These are phyloP conservation scores for Steccherinum ochraceum DNA, from an alignment of 768 basidiomycete species.

Conservation along the genomic window DNA sequence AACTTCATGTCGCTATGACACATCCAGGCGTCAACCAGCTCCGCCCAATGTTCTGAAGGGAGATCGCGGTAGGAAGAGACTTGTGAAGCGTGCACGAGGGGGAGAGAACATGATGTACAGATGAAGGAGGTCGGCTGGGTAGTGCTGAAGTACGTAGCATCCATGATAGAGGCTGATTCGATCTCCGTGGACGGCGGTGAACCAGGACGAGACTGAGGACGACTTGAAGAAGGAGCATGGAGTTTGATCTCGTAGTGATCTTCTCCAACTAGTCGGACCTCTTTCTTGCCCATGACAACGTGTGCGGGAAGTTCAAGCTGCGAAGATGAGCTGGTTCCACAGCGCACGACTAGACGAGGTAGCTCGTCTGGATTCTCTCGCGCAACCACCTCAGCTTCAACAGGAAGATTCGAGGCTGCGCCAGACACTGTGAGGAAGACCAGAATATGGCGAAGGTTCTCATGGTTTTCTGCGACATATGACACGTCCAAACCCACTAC, in stretches of 20 bases:
- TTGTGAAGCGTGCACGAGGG: constrained; percentile 48
- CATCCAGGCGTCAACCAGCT: constrained; percentile 97
- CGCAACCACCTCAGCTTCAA: constrained; percentile 63
- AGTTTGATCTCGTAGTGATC: constrained; percentile 72
- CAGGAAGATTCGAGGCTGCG: constrained; percentile 39
- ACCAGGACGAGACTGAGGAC: constrained; percentile 7
- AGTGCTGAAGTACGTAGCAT: constrained; percentile 57
- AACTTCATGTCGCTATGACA: constrained; percentile 89
- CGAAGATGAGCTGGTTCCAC: constrained; percentile 49
- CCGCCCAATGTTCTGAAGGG: constrained; percentile 96
- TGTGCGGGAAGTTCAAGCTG: constrained; percentile 31
- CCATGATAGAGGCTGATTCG: constrained; percentile 43
- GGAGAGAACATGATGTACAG: constrained; percentile 76
- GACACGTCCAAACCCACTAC: constrained; percentile 31
- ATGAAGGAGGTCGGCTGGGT: constrained; percentile 59
- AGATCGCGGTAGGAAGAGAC: constrained; percentile 67
- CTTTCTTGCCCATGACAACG: constrained; percentile 61
- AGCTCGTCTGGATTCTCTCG: constrained; percentile 34
- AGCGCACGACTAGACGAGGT: constrained; percentile 57
- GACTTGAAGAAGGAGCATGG: constrained; percentile 19
- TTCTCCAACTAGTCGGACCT: constrained; percentile 46
- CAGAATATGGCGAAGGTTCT: constrained; percentile 74
- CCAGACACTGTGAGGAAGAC: constrained; percentile 63
- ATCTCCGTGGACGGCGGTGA: constrained; percentile 20
- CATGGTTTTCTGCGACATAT: constrained; percentile 76